Conservation (phyloP, 495 filamentous ascomycete species). For the Aspergillus diversus region DNA sequence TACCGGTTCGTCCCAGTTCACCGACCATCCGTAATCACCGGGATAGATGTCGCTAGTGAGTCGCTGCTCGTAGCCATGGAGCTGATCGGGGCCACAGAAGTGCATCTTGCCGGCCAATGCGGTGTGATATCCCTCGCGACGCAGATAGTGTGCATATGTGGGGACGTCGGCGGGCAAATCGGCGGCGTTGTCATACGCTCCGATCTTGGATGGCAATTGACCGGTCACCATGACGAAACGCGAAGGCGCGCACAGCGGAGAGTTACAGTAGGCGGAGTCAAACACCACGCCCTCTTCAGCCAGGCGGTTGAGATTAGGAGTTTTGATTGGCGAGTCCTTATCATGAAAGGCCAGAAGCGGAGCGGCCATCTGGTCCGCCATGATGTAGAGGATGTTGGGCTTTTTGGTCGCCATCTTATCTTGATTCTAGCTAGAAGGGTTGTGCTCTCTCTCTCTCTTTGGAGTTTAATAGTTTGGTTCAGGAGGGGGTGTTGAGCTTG, state of each 20-base stretch:
- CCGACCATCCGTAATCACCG: conserved; percentile 85
- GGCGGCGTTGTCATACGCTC: conserved; percentile 84
- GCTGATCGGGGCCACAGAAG: conserved; percentile 84
- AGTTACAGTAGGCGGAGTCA: conserved; percentile 86
- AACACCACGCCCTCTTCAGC: conserved; percentile 80
- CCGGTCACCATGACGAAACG: conserved; percentile 89
- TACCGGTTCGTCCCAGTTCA: conserved; percentile 84
- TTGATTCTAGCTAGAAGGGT: background rate
- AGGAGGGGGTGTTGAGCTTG: background rate
- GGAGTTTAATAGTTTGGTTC: too few relatives aligned
- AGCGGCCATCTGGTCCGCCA: conserved; percentile 91
- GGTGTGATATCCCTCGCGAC: conserved; percentile 85
- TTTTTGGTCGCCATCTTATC: conserved; percentile 48
- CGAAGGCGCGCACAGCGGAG: conserved; percentile 85
- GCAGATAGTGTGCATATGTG: conserved; percentile 87
- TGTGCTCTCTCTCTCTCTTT: conserved; percentile 8
- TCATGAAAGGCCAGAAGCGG: conserved; percentile 84
- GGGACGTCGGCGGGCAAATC: conserved; percentile 74
- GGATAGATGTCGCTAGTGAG: conserved; percentile 93
- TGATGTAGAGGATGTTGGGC: conserved; percentile 84
- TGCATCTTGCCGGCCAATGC: conserved; percentile 93
- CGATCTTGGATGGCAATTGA: conserved; percentile 83
- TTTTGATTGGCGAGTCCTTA: conserved; percentile 77
- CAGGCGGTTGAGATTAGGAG: conserved; percentile 81
- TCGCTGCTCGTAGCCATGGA: conserved; percentile 86